These are phyloP conservation scores for Dendrocalamus latiflorus DNA, from an alignment of 202 grass and related monocot genomes.

Conservation along the genomic window DNA sequence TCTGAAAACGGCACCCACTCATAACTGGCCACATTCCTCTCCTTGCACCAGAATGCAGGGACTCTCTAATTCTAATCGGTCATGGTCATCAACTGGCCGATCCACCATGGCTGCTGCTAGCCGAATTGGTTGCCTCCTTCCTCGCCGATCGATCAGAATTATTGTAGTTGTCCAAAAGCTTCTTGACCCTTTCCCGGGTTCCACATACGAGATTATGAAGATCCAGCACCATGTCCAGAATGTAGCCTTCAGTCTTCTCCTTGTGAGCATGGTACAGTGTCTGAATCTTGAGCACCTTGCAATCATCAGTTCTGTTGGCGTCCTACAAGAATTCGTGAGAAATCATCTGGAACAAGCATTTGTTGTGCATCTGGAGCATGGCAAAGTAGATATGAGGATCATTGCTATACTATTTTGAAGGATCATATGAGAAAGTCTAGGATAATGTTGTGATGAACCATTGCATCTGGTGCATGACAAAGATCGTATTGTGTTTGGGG, in stretches of 20 bases:
- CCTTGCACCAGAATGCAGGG: slow-evolving; percentile 1
- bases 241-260: slow-evolving; percentile 43
- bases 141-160: background rate
- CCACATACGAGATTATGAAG: slow-evolving; percentile 37
- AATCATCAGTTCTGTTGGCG: background rate
- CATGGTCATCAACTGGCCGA: background rate
- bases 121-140: background rate
- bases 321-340: background rate
- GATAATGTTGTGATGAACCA: no score
- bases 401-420: slow-evolving; percentile 2
- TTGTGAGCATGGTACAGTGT: slow-evolving; percentile 53
- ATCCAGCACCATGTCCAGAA: slow-evolving; percentile 45
- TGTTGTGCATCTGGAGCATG: background rate
- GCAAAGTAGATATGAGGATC: background rate
- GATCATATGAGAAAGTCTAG: no score
- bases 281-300: slow-evolving; percentile 39
- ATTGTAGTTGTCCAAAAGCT: background rate
- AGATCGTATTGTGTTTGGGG: no score
- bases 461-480: no score
- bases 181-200: background rate
- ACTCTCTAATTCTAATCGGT: background rate
- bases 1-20: background rate
- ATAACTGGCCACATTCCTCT: background rate
- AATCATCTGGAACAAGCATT: background rate
- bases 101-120: background rate